Conservation (phyloP, 208 protist genomes). For the Crithidia expoeki region DNA sequence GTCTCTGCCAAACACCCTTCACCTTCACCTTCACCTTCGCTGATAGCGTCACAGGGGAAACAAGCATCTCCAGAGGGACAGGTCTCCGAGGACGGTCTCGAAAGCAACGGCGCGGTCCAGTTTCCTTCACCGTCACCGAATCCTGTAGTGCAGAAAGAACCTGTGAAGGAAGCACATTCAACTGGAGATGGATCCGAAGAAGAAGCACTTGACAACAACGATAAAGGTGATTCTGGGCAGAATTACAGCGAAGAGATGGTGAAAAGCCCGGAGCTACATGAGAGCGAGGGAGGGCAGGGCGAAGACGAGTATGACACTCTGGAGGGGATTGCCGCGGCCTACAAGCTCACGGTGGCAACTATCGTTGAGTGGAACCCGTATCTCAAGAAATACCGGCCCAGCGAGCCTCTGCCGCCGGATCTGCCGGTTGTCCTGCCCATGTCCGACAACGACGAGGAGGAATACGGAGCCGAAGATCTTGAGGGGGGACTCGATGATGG, state of each 20-base stretch:
- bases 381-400: slow-evolving; percentile 47
- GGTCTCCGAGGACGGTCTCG: too few relatives aligned
- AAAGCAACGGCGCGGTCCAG: too few relatives aligned
- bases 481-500: background rate
- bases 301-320: slow-evolving; percentile 76
- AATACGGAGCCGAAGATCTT: slow-evolving; percentile 3
- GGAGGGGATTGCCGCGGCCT: slow-evolving; percentile 54
- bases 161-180: too few relatives aligned
- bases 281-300: slow-evolving; percentile 8
- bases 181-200: background rate
- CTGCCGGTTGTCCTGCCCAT: slow-evolving; percentile 71
- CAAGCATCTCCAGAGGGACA: too few relatives aligned
- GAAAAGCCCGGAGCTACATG: background rate
- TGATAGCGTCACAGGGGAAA: too few relatives aligned
- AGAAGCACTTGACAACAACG: background rate
- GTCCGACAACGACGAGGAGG: slow-evolving; percentile 34
- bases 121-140: too few relatives aligned
- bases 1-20: too few relatives aligned
- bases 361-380: slow-evolving; percentile 77
- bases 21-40: too few relatives aligned
- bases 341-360: slow-evolving; percentile 47
- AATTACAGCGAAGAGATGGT: background rate
- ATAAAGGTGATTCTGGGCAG: background rate
- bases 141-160: too few relatives aligned
- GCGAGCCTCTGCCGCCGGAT: slow-evolving; percentile 73